These are phyloP conservation scores for Penicillium crystallinum DNA, from an alignment of 495 filamentous ascomycete species.

Conservation along the genomic window DNA sequence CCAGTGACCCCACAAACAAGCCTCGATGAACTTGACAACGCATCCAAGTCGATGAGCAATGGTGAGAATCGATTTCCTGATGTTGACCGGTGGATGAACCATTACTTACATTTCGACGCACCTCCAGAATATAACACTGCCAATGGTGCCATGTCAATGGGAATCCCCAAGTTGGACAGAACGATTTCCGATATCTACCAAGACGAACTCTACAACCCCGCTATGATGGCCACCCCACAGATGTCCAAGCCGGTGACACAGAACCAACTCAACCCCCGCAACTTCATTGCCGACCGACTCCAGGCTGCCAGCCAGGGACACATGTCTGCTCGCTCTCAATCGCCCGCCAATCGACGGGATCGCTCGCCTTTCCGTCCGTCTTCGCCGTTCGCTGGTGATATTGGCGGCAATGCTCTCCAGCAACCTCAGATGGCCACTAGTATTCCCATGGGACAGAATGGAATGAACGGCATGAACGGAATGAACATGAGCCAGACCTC, in stretches of 20 bases:
- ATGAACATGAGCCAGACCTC: slow-evolving; percentile 7
- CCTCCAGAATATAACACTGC: slow-evolving; percentile 41
- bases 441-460: slow-evolving; percentile 34
- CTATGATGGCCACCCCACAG: slow-evolving; percentile 49
- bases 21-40: slow-evolving; percentile 49
- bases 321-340: slow-evolving; percentile 55
- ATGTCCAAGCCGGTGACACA: slow-evolving; percentile 37
- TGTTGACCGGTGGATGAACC: slow-evolving; percentile 51
- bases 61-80: slow-evolving; percentile 46
- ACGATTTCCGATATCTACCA: slow-evolving; percentile 81
- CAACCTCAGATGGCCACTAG: slow-evolving; percentile 36
- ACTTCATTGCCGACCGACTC: slow-evolving; percentile 66
- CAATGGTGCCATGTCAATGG: slow-evolving; percentile 32
- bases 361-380: slow-evolving; percentile 77
- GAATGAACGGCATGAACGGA: slow-evolving; percentile 24
- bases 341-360: slow-evolving; percentile 56
- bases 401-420: slow-evolving; percentile 25
- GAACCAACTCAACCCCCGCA: slow-evolving; percentile 49
- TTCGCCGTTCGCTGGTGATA: slow-evolving; percentile 57
- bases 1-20: slow-evolving; percentile 53
- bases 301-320: slow-evolving; percentile 74
- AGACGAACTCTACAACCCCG: slow-evolving; percentile 80
- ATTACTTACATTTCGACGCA: slow-evolving; percentile 55
- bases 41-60: slow-evolving; percentile 40
- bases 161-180: slow-evolving; percentile 73